Evolutionary conservation across 1,139 yeast genomes (phyloP).

Genomic region (Sugiyamaella novakii): DNA sequence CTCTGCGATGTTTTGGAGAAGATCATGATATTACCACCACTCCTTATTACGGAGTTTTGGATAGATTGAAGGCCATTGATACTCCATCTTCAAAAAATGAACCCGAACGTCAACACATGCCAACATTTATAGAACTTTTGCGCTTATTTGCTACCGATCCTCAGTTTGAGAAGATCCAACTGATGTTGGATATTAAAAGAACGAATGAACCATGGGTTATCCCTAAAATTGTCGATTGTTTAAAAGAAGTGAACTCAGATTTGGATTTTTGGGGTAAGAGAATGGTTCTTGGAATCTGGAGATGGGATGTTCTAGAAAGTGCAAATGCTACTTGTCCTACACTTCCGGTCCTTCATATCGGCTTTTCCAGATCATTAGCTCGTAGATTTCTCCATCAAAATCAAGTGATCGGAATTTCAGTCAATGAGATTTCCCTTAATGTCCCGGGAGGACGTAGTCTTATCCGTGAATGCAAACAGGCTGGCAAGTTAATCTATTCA

Average conservation of each 20-base stretch:
- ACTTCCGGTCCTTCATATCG: constrained; percentile 56
- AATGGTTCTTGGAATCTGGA: constrained; percentile 83
- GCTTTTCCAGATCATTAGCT: constrained; percentile 48
- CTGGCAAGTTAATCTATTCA: constrained; percentile 59
- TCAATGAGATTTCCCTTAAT: constrained; percentile 48
- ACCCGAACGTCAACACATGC: constrained; percentile 49
- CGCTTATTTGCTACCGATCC: constrained; percentile 56
- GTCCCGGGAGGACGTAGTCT: constrained; percentile 46
- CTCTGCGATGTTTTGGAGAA: constrained; percentile 60
- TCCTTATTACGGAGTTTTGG: constrained; percentile 48
- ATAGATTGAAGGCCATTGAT: constrained; percentile 54
- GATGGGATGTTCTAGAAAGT: constrained; percentile 61
- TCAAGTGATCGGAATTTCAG: constrained; percentile 49
- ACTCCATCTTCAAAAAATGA: constrained; percentile 26
- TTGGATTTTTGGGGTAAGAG: constrained; percentile 65
- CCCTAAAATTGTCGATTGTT: constrained; percentile 53
- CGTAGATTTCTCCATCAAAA: constrained; percentile 42
- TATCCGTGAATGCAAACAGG: constrained; percentile 43
- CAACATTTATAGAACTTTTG: constrained; percentile 62
- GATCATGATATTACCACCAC: constrained; percentile 45
- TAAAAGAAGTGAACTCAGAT: constrained; percentile 54
- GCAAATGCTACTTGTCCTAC: constrained; percentile 48
- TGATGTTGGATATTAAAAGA: constrained; percentile 84
- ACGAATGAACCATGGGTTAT: constrained; percentile 64
- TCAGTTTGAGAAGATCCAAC: constrained; percentile 43